These are phyloP conservation scores for Penicillium goetzii DNA, from an alignment of 495 filamentous ascomycete genomes.

Conservation along the genomic window DNA sequence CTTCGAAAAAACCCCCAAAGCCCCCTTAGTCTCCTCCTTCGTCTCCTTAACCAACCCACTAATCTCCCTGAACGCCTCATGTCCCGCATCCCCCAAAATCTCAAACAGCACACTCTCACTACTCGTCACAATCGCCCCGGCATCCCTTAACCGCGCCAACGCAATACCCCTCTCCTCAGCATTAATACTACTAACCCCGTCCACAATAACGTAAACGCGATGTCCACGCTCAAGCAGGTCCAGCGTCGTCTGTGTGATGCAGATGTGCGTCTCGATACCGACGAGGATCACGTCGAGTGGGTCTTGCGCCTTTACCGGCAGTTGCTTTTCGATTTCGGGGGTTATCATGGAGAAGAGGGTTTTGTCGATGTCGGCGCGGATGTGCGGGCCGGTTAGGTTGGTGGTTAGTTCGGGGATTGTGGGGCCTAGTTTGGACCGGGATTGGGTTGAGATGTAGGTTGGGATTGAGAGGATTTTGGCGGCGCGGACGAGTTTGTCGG, in stretches of 20 bases:
- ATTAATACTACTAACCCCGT: slow-evolving; percentile 88
- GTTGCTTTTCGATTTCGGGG: slow-evolving; percentile 44
- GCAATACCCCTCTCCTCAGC: slow-evolving; percentile 79
- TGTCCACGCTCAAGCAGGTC: slow-evolving; percentile 77
- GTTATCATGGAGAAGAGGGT: slow-evolving; percentile 86
- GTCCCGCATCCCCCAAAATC: slow-evolving; percentile 83
- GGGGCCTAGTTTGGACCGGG: slow-evolving; percentile 70
- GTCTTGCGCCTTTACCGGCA: slow-evolving; percentile 28
- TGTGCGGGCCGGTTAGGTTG: slow-evolving; percentile 43
- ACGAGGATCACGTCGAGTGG: slow-evolving; percentile 53
- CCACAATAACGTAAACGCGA: slow-evolving; percentile 85
- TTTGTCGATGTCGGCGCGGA: slow-evolving; percentile 72
- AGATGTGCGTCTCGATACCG: slow-evolving; percentile 94
- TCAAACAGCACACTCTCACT: slow-evolving; percentile 95
- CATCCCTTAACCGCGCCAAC: slow-evolving; percentile 70
- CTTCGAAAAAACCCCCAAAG: slow-evolving; percentile 67
- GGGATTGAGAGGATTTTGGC: slow-evolving; percentile 71
- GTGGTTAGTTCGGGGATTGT: slow-evolving; percentile 70
- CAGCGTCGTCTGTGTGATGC: slow-evolving; percentile 88
- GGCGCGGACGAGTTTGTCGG: slow-evolving; percentile 48
- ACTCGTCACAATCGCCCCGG: slow-evolving; percentile 79
- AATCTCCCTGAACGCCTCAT: slow-evolving; percentile 69
- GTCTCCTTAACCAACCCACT: slow-evolving; percentile 80
- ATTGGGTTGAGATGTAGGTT: slow-evolving; percentile 84
- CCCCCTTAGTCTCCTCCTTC: slow-evolving; percentile 64